phyloP scores from a whole-genome alignment of 192 early-diverging fungal genomes.

The Mortierella hygrophila region DNA sequence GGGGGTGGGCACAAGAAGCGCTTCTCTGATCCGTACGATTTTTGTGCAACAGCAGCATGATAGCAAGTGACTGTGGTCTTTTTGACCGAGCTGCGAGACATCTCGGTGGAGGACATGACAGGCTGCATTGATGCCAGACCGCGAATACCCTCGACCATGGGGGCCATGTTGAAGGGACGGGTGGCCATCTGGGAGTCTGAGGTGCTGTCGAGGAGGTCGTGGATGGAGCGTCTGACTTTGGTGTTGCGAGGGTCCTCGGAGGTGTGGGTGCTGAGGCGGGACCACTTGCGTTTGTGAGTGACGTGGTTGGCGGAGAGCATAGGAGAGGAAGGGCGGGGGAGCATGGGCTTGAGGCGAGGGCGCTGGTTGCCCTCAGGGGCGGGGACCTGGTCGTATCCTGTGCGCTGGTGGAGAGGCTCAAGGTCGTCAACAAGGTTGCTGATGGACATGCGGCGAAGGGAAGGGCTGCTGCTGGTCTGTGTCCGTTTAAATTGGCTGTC shows the following conservation, averaged over 20 bases:
- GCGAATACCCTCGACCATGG: slow-evolving; percentile 27
- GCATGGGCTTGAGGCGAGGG: slow-evolving; percentile 28
- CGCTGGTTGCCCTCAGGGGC: slow-evolving; percentile 22
- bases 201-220: slow-evolving; percentile 7
- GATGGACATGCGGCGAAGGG: slow-evolving; percentile 41
- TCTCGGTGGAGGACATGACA: slow-evolving; percentile 42
- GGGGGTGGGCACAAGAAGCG: slow-evolving; percentile 87
- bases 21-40: slow-evolving; percentile 95
- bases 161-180: slow-evolving; percentile 28
- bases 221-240: slow-evolving; percentile 53
- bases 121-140: not conserved
- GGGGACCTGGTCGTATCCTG: not conserved
- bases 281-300: slow-evolving; percentile 58
- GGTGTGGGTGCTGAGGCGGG: slow-evolving; percentile 41
- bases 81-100: slow-evolving; percentile 19
- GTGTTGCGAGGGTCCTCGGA: slow-evolving; percentile 32
- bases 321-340: slow-evolving; percentile 36
- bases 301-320: slow-evolving; percentile 20
- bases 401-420: slow-evolving; percentile 9
- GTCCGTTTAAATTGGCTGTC: slow-evolving; percentile 45
- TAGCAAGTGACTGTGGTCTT: slow-evolving; percentile 76
- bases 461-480: slow-evolving; percentile 42
- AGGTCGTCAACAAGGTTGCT: slow-evolving; percentile 52
- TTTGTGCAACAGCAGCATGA: slow-evolving; percentile 90
- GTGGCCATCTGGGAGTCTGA: not conserved